Evolutionary conservation across 2,329 filamentous ascomycete genomes (phyloP).

Genomic region (Colletotrichum sp.): DNA sequence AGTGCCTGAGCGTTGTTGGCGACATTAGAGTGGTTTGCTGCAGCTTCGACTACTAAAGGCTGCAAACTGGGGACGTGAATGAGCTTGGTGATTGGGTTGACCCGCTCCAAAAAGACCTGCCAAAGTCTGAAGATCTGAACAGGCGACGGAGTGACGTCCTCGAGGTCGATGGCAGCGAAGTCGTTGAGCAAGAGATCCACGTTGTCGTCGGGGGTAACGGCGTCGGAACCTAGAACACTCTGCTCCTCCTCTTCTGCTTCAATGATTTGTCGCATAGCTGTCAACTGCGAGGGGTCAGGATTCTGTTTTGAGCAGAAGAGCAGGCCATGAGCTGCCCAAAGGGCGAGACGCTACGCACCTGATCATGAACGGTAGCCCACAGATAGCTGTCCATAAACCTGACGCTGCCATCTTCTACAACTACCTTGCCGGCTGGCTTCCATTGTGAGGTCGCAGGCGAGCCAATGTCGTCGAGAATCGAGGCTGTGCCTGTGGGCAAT

Average conservation of each 20-base stretch:
- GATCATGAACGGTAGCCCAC: slow-evolving; percentile 59
- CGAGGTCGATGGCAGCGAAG: slow-evolving; percentile 40
- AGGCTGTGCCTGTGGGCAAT: slow-evolving; percentile 21
- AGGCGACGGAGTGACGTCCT: slow-evolving; percentile 67
- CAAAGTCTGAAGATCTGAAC: slow-evolving; percentile 74
- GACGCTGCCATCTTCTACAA: slow-evolving; percentile 59
- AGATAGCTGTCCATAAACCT: slow-evolving; percentile 64
- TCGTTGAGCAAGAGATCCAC: slow-evolving; percentile 55
- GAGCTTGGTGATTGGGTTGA: slow-evolving; percentile 76
- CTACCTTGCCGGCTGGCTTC: slow-evolving; percentile 56
- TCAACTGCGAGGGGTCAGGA: slow-evolving; percentile 43
- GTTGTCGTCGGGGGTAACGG: slow-evolving; percentile 56
- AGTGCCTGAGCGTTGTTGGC: slow-evolving; percentile 40
- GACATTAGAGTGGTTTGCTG: slow-evolving; percentile 58
- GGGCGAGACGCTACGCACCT: slow-evolving; percentile 44
- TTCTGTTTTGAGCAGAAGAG: not conserved
- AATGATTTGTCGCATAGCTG: slow-evolving; percentile 64
- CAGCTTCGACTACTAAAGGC: slow-evolving; percentile 67
- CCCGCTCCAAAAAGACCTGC: slow-evolving; percentile 76
- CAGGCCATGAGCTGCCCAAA: not conserved
- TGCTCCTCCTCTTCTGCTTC: slow-evolving; percentile 57
- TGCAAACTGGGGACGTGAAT: slow-evolving; percentile 76
- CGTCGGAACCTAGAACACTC: slow-evolving; percentile 53
- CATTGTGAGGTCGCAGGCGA: slow-evolving; percentile 33
- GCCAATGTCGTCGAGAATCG: slow-evolving; percentile 27